Conservation (phyloP, 345 rosid species). For the Xanthoceras sorbifolium region DNA sequence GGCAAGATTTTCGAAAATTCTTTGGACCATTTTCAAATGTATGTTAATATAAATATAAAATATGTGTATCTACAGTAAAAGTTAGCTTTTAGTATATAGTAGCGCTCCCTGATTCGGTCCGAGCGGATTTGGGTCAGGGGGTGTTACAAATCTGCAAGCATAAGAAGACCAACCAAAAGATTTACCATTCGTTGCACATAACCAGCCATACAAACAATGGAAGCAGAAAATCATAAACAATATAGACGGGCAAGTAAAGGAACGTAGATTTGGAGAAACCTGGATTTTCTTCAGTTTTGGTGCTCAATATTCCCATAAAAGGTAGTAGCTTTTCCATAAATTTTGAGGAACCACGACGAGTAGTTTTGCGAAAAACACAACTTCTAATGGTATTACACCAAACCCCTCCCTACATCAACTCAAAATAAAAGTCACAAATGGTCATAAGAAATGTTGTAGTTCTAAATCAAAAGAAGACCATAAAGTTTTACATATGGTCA, state of each 20-base stretch:
- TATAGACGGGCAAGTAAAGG: not conserved
- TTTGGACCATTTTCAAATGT: too few relatives aligned
- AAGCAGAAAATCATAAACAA: not conserved
- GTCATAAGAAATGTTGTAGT: too few relatives aligned
- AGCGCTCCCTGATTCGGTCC: too few relatives aligned
- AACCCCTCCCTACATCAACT: conserved; percentile 75
- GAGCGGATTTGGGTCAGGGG: too few relatives aligned
- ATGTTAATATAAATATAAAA: too few relatives aligned
- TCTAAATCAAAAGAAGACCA: too few relatives aligned
- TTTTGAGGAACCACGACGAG: conserved; percentile 87
- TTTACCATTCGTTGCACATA: not conserved
- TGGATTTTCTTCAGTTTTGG: conserved; percentile 75
- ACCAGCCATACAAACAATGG: not conserved
- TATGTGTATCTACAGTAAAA: too few relatives aligned
- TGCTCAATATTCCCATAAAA: conserved; percentile 78
- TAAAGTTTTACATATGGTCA: too few relatives aligned
- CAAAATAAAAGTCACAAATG: not conserved
- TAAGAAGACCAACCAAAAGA: not conserved
- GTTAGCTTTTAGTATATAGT: too few relatives aligned
- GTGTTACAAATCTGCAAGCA: conserved; percentile 73
- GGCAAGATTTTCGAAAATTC: too few relatives aligned
- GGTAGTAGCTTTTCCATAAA: conserved; percentile 70
- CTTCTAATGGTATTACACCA: conserved; percentile 66
- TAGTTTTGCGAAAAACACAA: conserved; percentile 70
- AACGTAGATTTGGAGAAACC: conserved; percentile 37